A percentile compares a stretch with the other conserved stretches of the same genome.
phyloP scores from a whole-genome alignment of 2,329 filamentous ascomycete species.

The Cladorrhinum sp. region DNA sequence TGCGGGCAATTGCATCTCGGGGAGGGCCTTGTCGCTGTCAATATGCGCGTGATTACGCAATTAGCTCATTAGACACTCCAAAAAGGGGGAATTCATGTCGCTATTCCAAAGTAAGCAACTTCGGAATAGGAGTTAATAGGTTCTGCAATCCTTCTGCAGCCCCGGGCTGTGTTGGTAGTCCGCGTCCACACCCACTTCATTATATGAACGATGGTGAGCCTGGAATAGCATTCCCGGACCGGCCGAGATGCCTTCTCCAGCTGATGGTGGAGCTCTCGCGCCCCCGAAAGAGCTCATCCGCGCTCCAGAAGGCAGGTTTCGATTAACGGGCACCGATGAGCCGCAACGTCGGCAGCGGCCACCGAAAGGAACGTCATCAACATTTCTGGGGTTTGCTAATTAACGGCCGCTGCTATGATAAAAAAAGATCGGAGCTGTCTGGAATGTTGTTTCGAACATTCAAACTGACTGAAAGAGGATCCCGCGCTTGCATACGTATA shows the following conservation, averaged over 20 bases:
- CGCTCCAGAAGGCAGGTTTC: neutral
- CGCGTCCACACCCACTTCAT: neutral
- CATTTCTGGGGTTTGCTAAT: neutral
- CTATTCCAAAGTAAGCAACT: neutral
- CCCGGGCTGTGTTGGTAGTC: neutral
- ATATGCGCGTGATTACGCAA: conserved; percentile 8
- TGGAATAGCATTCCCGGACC: conserved; percentile 8
- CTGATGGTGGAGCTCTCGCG: conserved; percentile 9
- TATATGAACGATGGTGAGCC: conserved; percentile 3
- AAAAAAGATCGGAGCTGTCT: conserved; percentile 12
- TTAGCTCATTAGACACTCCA: neutral
- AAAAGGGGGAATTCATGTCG: conserved; percentile 1
- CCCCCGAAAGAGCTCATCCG: neutral
- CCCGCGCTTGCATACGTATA: conserved; percentile 20
- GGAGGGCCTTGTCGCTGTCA: neutral
- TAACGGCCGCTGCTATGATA: conserved; percentile 17
- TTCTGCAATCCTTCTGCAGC: neutral
- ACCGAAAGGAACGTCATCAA: conserved; percentile 3
- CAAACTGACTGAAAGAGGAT: conserved; percentile 9
- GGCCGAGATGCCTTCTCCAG: conserved; percentile 8
- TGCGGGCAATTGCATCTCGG: conserved; percentile 6
- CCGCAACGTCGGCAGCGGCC: conserved; percentile 1
- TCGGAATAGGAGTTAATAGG: neutral
- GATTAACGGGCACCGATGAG: neutral
- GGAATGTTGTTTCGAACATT: conserved; percentile 22